Conservation (phyloP, 2,329 filamentous ascomycete species). For the Verticillium dahliae region DNA sequence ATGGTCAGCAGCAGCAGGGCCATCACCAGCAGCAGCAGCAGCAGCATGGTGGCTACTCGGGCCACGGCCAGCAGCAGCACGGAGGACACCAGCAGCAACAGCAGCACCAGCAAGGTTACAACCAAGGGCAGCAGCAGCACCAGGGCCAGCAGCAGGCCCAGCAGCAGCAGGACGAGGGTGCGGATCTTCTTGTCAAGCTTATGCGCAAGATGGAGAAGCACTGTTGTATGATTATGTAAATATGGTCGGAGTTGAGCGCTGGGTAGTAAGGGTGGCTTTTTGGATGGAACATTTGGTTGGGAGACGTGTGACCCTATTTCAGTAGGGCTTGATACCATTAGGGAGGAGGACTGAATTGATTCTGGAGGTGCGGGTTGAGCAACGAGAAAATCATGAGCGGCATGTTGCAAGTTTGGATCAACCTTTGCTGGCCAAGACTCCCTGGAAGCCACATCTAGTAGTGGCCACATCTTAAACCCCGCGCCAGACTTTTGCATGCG, state of each 20-base stretch:
- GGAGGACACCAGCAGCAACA: slow-evolving; percentile 33
- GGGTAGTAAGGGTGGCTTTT: neutral
- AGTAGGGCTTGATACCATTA: neutral
- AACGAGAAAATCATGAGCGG: neutral
- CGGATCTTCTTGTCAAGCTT: slow-evolving; percentile 55
- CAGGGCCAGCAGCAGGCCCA: slow-evolving; percentile 27
- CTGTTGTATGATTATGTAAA: slow-evolving; percentile 72
- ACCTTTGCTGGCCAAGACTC: too few species aligned
- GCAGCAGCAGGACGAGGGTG: slow-evolving; percentile 43
- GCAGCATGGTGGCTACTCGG: slow-evolving; percentile 24
- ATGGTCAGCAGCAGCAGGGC: slow-evolving; percentile 22
- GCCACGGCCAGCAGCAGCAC: slow-evolving; percentile 24
- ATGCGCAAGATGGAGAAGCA: slow-evolving; percentile 58
- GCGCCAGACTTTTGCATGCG: too few species aligned
- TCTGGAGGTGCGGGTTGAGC: too few species aligned
- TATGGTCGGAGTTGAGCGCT: neutral
- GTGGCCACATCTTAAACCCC: too few species aligned
- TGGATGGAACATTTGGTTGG: neutral
- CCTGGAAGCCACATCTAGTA: too few species aligned
- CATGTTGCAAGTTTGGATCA: neutral
- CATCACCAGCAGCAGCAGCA: slow-evolving; percentile 12
- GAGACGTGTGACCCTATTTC: neutral
- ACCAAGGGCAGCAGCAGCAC: slow-evolving; percentile 19
- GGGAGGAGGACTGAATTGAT: neutral
- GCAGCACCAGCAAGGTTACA: slow-evolving; percentile 30